phyloP scores from a whole-genome alignment of 805 yeast genomes.

The Cyberlindnera subsufficiens region DNA sequence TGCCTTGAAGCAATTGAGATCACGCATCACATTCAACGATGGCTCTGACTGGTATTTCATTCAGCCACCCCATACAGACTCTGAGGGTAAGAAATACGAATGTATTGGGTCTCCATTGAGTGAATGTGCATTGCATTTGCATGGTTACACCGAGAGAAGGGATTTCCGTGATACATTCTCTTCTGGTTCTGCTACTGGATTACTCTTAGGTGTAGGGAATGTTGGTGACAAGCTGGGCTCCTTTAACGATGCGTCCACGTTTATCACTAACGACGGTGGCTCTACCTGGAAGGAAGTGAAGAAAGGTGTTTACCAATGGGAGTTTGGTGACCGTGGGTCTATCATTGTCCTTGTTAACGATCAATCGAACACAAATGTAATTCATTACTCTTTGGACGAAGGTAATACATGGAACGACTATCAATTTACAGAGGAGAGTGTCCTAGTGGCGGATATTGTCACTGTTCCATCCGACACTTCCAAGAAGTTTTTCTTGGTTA shows the following conservation, averaged over 20 bases:
- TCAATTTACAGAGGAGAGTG: constrained; percentile 51
- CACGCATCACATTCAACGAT: constrained; percentile 81
- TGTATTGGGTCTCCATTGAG: constrained; percentile 48
- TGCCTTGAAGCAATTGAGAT: constrained; percentile 50
- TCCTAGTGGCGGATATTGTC: constrained; percentile 63
- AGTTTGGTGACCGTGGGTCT: constrained; percentile 92
- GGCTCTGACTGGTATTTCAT: constrained; percentile 82
- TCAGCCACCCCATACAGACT: constrained; percentile 62
- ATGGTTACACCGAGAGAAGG: constrained; percentile 83
- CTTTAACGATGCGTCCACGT: constrained; percentile 56
- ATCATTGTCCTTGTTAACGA: constrained; percentile 67
- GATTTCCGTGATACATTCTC: constrained; percentile 83
- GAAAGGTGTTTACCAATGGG: constrained; percentile 84
- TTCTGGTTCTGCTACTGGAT: constrained; percentile 84
- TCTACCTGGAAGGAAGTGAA: constrained; percentile 75
- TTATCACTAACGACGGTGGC: constrained; percentile 83
- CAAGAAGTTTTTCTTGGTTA: constrained; percentile 64
- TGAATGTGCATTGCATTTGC: constrained; percentile 76
- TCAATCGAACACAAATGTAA: constrained; percentile 45
- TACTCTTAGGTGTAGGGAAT: constrained; percentile 83
- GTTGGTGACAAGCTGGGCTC: constrained; percentile 62
- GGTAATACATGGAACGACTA: constrained; percentile 72
- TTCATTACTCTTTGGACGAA: constrained; percentile 69
- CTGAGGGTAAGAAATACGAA: constrained; percentile 47
- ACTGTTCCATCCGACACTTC: constrained; percentile 91